phyloP scores from a whole-genome alignment of 768 basidiomycete species.

The Suillus fuscotomentosus region DNA sequence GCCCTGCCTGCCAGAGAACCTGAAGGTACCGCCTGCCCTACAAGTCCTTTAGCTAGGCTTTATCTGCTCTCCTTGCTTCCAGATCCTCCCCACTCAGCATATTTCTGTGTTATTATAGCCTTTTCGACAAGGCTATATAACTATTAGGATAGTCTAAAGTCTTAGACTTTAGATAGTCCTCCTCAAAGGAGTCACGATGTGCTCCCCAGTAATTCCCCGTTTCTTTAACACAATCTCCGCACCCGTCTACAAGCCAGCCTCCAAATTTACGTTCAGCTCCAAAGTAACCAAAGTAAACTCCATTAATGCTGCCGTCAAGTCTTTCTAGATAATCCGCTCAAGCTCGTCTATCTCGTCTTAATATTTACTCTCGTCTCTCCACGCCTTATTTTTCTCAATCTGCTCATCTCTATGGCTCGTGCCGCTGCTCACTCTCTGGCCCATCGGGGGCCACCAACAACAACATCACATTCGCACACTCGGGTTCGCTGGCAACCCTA shows the following conservation, averaged over 20 bases:
- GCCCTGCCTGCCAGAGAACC: conserved; percentile 14
- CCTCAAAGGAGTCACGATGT: conserved; percentile 40
- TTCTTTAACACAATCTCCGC: conserved; percentile 21
- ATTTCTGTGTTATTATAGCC: conserved; percentile 13
- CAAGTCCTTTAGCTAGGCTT: conserved; percentile 3
- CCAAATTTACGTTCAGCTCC: conserved; percentile 14
- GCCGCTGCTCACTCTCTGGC: conserved; percentile 51
- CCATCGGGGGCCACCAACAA: conserved; percentile 64
- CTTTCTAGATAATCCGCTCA: conserved; percentile 34
- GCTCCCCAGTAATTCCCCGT: conserved; percentile 23
- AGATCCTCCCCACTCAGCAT: conserved; percentile 1
- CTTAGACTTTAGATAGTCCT: conserved; percentile 30
- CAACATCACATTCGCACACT: conserved; percentile 48
- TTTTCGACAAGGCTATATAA: conserved; percentile 24
- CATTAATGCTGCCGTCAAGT: conserved; percentile 33
- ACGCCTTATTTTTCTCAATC: conserved; percentile 22
- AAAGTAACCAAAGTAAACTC: conserved; percentile 20
- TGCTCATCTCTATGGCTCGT: conserved; percentile 34
- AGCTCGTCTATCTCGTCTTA: conserved; percentile 10
- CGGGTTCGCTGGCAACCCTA: conserved; percentile 85
- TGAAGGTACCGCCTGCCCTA: conserved; percentile 20
- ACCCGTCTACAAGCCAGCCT: conserved; percentile 14
- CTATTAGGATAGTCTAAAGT: conserved; percentile 42
- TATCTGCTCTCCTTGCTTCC: conserved; percentile 3
- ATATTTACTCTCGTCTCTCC: conserved; percentile 13